phyloP scores from a whole-genome alignment of 2,329 filamentous ascomycete genomes.

The Sarocladium kiliense region DNA sequence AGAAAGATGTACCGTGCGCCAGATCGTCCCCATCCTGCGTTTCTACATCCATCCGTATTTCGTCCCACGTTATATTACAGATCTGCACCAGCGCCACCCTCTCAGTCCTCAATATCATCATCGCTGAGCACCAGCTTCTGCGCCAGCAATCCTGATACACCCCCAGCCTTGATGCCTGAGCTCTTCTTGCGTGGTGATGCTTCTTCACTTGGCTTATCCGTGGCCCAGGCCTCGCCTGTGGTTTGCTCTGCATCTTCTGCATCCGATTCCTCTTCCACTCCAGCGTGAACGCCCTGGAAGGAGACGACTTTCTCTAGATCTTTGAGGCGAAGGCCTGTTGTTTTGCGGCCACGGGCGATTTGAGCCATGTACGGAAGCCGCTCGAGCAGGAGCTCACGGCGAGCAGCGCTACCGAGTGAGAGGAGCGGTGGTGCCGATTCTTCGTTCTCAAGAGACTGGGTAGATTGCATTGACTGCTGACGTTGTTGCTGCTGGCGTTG shows the following conservation, averaged over 20 bases:
- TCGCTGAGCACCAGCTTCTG: constrained; percentile 71
- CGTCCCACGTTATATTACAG: background rate
- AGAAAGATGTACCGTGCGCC: no score
- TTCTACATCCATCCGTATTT: background rate
- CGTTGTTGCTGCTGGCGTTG: constrained; percentile 24
- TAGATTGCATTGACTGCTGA: background rate
- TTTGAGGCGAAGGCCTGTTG: constrained; percentile 35
- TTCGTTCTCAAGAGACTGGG: constrained; percentile 9
- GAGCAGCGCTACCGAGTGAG: constrained; percentile 60
- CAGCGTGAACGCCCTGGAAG: constrained; percentile 50
- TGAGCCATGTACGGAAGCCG: constrained; percentile 79
- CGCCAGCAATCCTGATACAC: constrained; percentile 40
- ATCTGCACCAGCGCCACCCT: background rate
- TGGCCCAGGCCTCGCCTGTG: constrained; percentile 49
- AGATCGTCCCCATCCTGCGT: no score
- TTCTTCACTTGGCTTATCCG: constrained; percentile 55
- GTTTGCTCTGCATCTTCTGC: constrained; percentile 22
- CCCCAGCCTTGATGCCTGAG: constrained; percentile 30
- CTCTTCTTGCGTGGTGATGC: constrained; percentile 43
- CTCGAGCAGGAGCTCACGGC: constrained; percentile 73
- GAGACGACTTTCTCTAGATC: constrained; percentile 65
- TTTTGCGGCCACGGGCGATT: constrained; percentile 47
- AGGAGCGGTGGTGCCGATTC: constrained; percentile 36
- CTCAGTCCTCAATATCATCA: constrained; percentile 76
- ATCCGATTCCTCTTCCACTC: constrained; percentile 45